Evolutionary conservation across 1,284 basidiomycete genomes (phyloP), one percentile per base, ranked within the genome.

Genomic region (Blastosporella zonata): DNA sequence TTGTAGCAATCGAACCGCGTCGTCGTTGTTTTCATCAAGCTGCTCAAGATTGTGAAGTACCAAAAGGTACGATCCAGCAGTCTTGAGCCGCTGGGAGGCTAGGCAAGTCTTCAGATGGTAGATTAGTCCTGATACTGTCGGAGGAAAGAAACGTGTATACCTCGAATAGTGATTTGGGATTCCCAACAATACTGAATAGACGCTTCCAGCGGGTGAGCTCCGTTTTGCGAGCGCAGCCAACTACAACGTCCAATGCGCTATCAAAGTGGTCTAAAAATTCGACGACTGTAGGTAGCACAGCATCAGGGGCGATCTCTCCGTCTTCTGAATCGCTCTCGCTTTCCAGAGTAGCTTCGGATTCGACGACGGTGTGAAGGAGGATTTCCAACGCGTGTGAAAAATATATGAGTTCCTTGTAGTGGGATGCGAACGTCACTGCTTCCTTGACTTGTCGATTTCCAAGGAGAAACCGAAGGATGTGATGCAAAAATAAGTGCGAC

Each of bases 201-300:
- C 86, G 79, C 28, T 78, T 79, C 97, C 97, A 99, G 39, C 90
- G 73, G 5, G 90, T 87, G 60, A 96, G 82, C 67, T 99, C 97
- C 2, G 94, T 99, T 72, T 99, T 99, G 41, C 97, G 78, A 6
- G 97, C 97, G 62, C 96, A 98, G 5, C 90, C 87, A 6, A 98
- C 96, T 1, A 99, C 91, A 3, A 99, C 94, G 53, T 97, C 91
- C 46, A 98, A 72, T 3, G 89, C 81, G 45, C 82, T 86, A 50
- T 93, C 87, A 63, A 98, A 99, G 65, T 98, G 84, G 63, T 99
- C 96, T 56, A 99, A 70, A 62, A 99, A 99, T 54, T 91, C 88
- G 46, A 97, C 78, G 1, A 91, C 87, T 0, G 77, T 72, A 0
- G 86, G 77, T 8, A 98, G 69, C 1, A 87, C 72, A 15, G 74